A percentile compares a stretch with the other conserved stretches of the same genome.
These are phyloP conservation scores for Leptomonas pyrrhocoris DNA, from an alignment of 208 protist genomes.

Conservation along the genomic window DNA sequence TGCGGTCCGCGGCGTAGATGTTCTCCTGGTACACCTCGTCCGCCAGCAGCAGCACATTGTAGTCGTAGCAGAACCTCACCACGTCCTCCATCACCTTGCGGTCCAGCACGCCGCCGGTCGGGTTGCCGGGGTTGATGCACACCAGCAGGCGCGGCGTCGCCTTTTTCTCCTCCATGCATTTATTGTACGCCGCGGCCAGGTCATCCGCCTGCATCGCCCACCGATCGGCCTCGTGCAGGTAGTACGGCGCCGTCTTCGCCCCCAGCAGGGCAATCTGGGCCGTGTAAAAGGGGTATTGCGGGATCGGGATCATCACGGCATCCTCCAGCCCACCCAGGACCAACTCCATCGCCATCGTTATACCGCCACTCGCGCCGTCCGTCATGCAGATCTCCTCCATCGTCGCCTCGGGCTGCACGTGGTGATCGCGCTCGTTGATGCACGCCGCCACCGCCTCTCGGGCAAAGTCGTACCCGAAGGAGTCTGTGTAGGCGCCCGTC, in stretches of 20 bases:
- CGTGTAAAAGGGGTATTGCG: conserved; percentile 99
- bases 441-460: conserved; percentile 93
- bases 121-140: conserved; percentile 99
- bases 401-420: conserved; percentile 37
- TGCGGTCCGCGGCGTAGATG: conserved; percentile 90
- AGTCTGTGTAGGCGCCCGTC: conserved; percentile 97
- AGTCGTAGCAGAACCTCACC: conserved; percentile 65
- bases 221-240: conserved; percentile 91
- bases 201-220: conserved; percentile 89
- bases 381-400: conserved; percentile 93
- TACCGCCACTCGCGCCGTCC: conserved; percentile 95
- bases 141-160: conserved; percentile 94
- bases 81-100: conserved; percentile 83
- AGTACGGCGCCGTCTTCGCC: conserved; percentile 93
- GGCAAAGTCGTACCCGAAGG: conserved; percentile 88
- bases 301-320: conserved; percentile 97
- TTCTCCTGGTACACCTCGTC: conserved; percentile 99
- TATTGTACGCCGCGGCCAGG: conserved; percentile 64
- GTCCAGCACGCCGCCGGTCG: conserved; percentile 94
- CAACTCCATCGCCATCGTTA: conserved; percentile 89
- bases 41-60: conserved; percentile 94
- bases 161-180: conserved; percentile 56
- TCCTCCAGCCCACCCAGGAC: conserved; percentile 75
- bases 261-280: conserved; percentile 95
- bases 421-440: conserved; percentile 94